phyloP scores from a whole-genome alignment of 2,329 filamentous ascomycete genomes.

The Cryphonectria carpinicola region DNA sequence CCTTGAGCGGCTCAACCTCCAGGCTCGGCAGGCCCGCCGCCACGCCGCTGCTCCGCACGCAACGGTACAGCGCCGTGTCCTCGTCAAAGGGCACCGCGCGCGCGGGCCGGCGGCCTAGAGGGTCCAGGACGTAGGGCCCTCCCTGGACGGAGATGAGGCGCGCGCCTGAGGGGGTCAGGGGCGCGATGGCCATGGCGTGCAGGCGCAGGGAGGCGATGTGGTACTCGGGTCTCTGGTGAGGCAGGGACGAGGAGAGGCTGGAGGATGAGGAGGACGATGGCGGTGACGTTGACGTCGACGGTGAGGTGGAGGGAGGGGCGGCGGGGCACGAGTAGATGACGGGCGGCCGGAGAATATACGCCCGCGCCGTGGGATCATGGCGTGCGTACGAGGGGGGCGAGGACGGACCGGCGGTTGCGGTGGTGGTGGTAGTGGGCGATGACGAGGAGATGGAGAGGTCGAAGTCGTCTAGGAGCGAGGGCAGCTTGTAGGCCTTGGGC shows the following conservation, averaged over 20 bases:
- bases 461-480: background rate
- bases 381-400: background rate
- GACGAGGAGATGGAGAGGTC: background rate
- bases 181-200: background rate
- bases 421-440: too few relatives aligned
- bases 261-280: background rate
- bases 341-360: background rate
- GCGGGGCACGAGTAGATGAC: background rate
- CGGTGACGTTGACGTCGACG: too few relatives aligned
- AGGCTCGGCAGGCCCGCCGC: background rate
- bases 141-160: background rate
- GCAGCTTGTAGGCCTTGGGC: background rate
- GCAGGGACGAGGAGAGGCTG: too few relatives aligned
- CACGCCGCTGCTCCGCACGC: background rate
- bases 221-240: background rate
- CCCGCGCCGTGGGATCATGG: background rate
- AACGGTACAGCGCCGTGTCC: background rate
- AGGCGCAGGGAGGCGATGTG: background rate
- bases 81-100: background rate
- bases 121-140: background rate
- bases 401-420: background rate
- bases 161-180: background rate
- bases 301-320: too few relatives aligned
- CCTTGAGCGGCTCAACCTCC: background rate
- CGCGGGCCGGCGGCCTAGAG: background rate